Evolutionary conservation across 495 filamentous ascomycete species (phyloP).

Genomic region (Aspergillus nidulans): DNA sequence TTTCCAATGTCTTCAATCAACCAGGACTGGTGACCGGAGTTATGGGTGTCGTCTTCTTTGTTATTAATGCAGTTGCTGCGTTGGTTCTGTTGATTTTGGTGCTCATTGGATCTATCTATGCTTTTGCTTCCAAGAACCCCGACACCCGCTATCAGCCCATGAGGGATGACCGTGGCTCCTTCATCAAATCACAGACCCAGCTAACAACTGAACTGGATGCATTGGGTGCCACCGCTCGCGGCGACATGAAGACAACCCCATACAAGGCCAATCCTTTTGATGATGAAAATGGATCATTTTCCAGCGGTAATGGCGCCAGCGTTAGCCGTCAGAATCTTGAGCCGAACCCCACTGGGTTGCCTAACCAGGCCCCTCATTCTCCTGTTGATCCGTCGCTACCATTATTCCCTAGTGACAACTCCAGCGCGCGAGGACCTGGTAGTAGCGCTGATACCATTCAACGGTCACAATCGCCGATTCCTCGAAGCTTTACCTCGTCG

Average conservation of each 20-base stretch:
- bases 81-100: conserved; percentile 84
- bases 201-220: conserved; percentile 90
- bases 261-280: conserved; percentile 69
- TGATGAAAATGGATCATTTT: conserved; percentile 70
- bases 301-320: conserved; percentile 40
- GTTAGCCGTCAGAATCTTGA: conserved; percentile 30
- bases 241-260: conserved; percentile 66
- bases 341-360: conserved; percentile 8
- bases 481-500: conserved; percentile 29
- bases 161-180: conserved; percentile 92
- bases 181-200: conserved; percentile 96
- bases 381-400: conserved; percentile 62
- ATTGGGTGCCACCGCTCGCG: conserved; percentile 85
- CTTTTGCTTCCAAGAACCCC: conserved; percentile 89
- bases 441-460: conserved; percentile 30
- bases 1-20: conserved; percentile 79
- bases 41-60: conserved; percentile 91
- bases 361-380: conserved; percentile 36
- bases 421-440: conserved; percentile 28
- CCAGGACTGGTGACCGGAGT: conserved; percentile 87
- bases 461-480: conserved; percentile 34
- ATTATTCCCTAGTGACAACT: conserved; percentile 51
- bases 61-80: conserved; percentile 84
- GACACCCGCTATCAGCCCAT: conserved; percentile 95
- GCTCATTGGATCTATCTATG: conserved; percentile 74